Evolutionary conservation across 805 yeast species (phyloP).

Genomic region (Phaffomyces opuntiae): DNA sequence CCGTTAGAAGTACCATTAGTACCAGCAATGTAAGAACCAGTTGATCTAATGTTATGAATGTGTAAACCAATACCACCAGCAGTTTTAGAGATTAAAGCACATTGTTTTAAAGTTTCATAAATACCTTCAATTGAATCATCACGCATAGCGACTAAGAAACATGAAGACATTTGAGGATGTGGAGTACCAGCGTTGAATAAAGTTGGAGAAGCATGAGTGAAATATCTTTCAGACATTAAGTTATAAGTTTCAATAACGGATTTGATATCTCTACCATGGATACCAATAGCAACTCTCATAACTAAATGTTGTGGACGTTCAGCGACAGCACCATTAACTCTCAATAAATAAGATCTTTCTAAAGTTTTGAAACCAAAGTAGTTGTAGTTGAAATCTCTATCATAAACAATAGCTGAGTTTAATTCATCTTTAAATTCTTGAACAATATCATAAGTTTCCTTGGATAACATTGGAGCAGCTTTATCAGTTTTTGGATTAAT

Average conservation of each 20-base stretch:
- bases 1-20: slow-evolving; percentile 93
- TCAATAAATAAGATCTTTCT: slow-evolving; percentile 75
- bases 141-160: slow-evolving; percentile 85
- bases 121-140: slow-evolving; percentile 96
- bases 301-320: slow-evolving; percentile 91
- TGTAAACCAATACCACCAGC: slow-evolving; percentile 96
- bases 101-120: slow-evolving; percentile 77
- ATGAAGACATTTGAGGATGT: slow-evolving; percentile 78
- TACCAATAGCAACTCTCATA: slow-evolving; percentile 88
- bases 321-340: slow-evolving; percentile 55
- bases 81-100: slow-evolving; percentile 87
- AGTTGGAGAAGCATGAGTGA: slow-evolving; percentile 95
- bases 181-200: slow-evolving; percentile 91
- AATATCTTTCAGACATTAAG: slow-evolving; percentile 78
- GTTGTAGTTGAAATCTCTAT: slow-evolving; percentile 71
- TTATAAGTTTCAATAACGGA: slow-evolving; percentile 76
- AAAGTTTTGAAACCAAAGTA: slow-evolving; percentile 92
- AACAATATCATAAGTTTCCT: slow-evolving; percentile 58
- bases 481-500: slow-evolving; percentile 72
- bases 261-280: slow-evolving; percentile 64
- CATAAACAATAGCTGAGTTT: slow-evolving; percentile 66
- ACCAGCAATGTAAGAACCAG: slow-evolving; percentile 85
- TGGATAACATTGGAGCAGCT: slow-evolving; percentile 54
- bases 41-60: slow-evolving; percentile 77
- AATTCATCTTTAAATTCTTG: slow-evolving; percentile 57